phyloP scores from a whole-genome alignment of 2,329 filamentous ascomycete species.

The Metarhizium humberi region DNA sequence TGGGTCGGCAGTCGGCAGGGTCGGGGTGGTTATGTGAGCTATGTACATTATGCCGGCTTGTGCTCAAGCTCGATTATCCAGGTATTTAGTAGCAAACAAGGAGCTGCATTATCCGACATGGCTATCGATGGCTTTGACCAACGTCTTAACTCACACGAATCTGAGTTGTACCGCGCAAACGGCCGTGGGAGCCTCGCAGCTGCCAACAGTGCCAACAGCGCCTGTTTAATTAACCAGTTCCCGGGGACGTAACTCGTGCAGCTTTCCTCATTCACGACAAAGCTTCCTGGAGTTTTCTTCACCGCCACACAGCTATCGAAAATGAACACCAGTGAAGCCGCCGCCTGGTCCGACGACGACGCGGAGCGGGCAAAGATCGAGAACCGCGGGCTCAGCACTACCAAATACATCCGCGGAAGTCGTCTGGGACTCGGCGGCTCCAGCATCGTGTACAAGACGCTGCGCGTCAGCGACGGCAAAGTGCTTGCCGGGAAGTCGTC shows the following conservation, averaged over 20 bases:
- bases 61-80: not conserved
- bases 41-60: not conserved
- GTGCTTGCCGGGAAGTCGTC: slow-evolving; percentile 21
- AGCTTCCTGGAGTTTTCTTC: no score
- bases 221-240: no score
- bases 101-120: not conserved
- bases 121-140: no score
- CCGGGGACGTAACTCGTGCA: no score
- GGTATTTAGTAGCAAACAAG: not conserved
- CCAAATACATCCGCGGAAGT: slow-evolving; percentile 15
- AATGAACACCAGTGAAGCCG: not conserved
- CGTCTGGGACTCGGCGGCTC: slow-evolving; percentile 19
- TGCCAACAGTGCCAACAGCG: not conserved
- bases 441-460: slow-evolving; percentile 20
- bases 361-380: slow-evolving; percentile 5
- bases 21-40: not conserved
- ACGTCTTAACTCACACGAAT: no score
- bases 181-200: not conserved
- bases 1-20: not conserved
- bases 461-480: slow-evolving; percentile 12
- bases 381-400: slow-evolving; percentile 7
- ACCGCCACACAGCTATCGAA: not conserved
- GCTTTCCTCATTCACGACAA: no score
- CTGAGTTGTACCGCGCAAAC: not conserved
- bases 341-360: slow-evolving; percentile 14